Base-by-base conservation (phyloP, 805 yeast species). In the Cyberlindnera galapagoensis region DNA sequence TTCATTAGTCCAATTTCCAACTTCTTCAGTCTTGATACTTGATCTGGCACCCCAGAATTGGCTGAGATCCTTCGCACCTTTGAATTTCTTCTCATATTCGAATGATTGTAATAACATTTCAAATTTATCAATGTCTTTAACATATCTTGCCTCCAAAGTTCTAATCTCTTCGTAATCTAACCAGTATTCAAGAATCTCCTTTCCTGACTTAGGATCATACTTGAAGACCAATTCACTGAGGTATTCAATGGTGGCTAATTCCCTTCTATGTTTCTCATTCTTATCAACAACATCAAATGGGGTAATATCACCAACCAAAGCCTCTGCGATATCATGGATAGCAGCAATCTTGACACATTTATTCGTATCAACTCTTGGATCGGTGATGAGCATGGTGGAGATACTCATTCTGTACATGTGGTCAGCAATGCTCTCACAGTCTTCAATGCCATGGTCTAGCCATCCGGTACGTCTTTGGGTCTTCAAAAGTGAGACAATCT, bases 381-480 rank as follows among this genome's bases (percentile, higher is more conserved):
- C 59, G 18, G 61, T 58, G 26, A 85, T 68, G 16, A 86, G 57
- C 80, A 87, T 74, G 15, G 90, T 67, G 26, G 86, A 74, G 14
- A 88, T 63, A 5, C 86, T 76, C 96, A 90, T 88, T 36, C 98
- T 68, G 54, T 90, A 88, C 95, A 88, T 88, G 57, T 90, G 97
- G 58, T 88, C 97, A n/a, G 85, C 72, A 31, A 87, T 86, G 31
- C 82, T 73, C 57, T 86, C 70, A 44, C 69, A 62, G 3, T 55
- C 49, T 3, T 35, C 28, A 16, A 65, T 53, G 9, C 54, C 59
- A 49, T 74, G 75, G 52, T 86, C 90, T 14, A 90, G 58, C 97
- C 97, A 90, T 3, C 98, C 98, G 0, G 98, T 90, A 54, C 98
- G 71, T 45, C 70, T 76, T 51, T 85, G 90, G 5, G 75, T 64